Conservation (phyloP, 768 basidiomycete genomes). For the Tricholoma bakamatsutake region DNA sequence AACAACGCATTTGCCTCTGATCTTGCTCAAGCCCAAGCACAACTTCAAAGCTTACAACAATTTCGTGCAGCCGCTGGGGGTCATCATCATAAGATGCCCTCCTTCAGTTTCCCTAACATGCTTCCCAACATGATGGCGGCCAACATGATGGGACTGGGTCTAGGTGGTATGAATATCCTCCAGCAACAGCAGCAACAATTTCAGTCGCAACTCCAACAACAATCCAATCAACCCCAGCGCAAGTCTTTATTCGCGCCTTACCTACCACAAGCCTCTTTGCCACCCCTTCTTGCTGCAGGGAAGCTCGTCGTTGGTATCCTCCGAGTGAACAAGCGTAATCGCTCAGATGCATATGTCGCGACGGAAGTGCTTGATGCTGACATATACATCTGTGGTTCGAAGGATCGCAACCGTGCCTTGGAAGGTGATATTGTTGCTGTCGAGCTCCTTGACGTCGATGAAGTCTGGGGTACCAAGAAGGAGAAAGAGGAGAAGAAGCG, state of each 20-base stretch:
- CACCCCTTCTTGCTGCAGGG: conserved; percentile 92
- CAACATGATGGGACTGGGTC: conserved; percentile 88
- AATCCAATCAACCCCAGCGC: conserved; percentile 87
- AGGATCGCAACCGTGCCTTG: conserved; percentile 95
- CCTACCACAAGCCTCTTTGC: conserved; percentile 94
- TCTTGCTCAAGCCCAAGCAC: conserved; percentile 95
- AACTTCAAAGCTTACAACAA: conserved; percentile 91
- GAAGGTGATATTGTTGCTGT: conserved; percentile 99
- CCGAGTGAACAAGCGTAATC: conserved; percentile 96
- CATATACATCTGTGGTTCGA: conserved; percentile 98
- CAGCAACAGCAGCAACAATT: conserved; percentile 95
- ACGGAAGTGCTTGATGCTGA: conserved; percentile 98
- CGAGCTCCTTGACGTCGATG: conserved; percentile 95
- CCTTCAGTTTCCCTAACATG: conserved; percentile 98
- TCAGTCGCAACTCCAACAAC: conserved; percentile 93
- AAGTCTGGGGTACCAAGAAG: conserved; percentile 98
- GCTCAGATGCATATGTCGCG: conserved; percentile 97
- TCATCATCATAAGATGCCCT: conserved; percentile 95
- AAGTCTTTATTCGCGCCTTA: conserved; percentile 99
- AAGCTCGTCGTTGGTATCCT: conserved; percentile 97
- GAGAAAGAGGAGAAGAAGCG: conserved; percentile 99
- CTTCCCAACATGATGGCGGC: conserved; percentile 96
- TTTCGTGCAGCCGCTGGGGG: conserved; percentile 94
- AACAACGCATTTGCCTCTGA: conserved; percentile 68
- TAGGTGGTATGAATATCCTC: conserved; percentile 76